Evolutionary conservation across 768 basidiomycete genomes (phyloP).

Genomic region (Rhizopogon vinicolor): DNA sequence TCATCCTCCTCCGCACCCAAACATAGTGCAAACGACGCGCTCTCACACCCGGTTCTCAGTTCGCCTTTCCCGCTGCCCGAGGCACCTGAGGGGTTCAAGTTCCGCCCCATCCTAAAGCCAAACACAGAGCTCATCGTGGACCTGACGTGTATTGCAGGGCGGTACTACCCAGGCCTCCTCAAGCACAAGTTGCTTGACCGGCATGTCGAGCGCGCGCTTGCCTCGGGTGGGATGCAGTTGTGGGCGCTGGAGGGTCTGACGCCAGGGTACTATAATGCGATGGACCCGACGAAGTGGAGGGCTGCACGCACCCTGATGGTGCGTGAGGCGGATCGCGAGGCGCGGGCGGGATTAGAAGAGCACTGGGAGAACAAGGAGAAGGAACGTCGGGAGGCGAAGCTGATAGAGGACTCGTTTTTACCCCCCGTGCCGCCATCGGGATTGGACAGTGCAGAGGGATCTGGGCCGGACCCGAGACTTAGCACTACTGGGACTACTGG

Average conservation of each 20-base stretch:
- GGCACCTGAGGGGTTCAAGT: conserved; percentile 64
- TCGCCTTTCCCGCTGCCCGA: conserved; percentile 46
- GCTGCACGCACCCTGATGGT: conserved; percentile 50
- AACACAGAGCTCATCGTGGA: conserved; percentile 65
- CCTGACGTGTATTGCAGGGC: conserved; percentile 66
- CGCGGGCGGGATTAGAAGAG: conserved; percentile 36
- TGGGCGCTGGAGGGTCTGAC: conserved; percentile 72
- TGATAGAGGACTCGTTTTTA: conserved; percentile 11
- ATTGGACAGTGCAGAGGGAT: background rate
- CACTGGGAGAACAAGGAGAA: conserved; percentile 30
- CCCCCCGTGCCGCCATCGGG: conserved; percentile 9
- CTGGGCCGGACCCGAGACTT: background rate
- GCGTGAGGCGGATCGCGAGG: conserved; percentile 53
- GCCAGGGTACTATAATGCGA: conserved; percentile 62
- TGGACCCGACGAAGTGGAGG: conserved; percentile 64
- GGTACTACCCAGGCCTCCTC: conserved; percentile 76
- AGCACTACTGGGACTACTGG: background rate
- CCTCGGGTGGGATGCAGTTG: conserved; percentile 41
- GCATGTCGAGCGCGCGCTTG: conserved; percentile 35
- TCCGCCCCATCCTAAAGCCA: conserved; percentile 59
- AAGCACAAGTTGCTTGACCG: conserved; percentile 54
- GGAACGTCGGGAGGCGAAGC: conserved; percentile 22
- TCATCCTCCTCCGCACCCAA: conserved; percentile 16
- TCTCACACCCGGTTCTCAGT: conserved; percentile 31
- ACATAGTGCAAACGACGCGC: conserved; percentile 23